Percentiles rank a stretch among this genome's conserved stretches.
These are phyloP conservation scores for Collybia sp. DNA, from an alignment of 768 basidiomycete genomes.

Conservation along the genomic window DNA sequence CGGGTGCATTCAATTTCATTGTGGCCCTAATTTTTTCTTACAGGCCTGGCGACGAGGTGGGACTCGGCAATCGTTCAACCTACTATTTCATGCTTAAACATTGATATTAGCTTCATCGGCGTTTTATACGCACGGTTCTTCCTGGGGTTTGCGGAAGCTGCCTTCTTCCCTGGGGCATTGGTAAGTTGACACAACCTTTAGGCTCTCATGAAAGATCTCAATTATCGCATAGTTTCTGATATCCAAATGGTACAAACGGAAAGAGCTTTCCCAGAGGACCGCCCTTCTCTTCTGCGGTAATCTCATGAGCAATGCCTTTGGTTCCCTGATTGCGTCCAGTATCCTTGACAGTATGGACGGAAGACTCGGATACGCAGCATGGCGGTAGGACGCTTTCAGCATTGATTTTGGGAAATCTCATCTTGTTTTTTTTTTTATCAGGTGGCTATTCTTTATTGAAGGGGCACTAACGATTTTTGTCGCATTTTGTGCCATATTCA, in stretches of 20 bases:
- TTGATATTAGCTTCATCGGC: slow-evolving; percentile 46
- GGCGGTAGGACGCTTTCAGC: slow-evolving; percentile 47
- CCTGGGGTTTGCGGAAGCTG: slow-evolving; percentile 70
- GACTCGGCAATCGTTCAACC: not conserved
- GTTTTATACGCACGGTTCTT: slow-evolving; percentile 69
- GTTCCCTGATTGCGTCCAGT: slow-evolving; percentile 71
- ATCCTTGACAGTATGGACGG: slow-evolving; percentile 73
- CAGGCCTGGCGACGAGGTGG: slow-evolving; percentile 39
- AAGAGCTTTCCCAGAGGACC: slow-evolving; percentile 65
- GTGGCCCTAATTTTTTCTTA: too few relatives aligned
- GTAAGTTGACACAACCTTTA: slow-evolving; percentile 15
- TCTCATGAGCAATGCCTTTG: slow-evolving; percentile 79
- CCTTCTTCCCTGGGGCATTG: slow-evolving; percentile 68
- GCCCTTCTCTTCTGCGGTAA: slow-evolving; percentile 69
- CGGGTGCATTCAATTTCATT: not conserved
- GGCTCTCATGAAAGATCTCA: not conserved
- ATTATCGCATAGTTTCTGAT: slow-evolving; percentile 36
- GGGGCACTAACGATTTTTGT: slow-evolving; percentile 50
- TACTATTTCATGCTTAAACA: not conserved
- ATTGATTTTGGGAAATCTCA: not conserved
- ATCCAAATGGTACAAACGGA: slow-evolving; percentile 70
- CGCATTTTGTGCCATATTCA: slow-evolving; percentile 48
- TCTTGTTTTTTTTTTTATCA: slow-evolving; percentile 12
- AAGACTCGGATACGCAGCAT: slow-evolving; percentile 60
- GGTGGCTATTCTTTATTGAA: slow-evolving; percentile 74